phyloP scores from a whole-genome alignment of 495 filamentous ascomycete genomes.

The Aspergillus cristatus region DNA sequence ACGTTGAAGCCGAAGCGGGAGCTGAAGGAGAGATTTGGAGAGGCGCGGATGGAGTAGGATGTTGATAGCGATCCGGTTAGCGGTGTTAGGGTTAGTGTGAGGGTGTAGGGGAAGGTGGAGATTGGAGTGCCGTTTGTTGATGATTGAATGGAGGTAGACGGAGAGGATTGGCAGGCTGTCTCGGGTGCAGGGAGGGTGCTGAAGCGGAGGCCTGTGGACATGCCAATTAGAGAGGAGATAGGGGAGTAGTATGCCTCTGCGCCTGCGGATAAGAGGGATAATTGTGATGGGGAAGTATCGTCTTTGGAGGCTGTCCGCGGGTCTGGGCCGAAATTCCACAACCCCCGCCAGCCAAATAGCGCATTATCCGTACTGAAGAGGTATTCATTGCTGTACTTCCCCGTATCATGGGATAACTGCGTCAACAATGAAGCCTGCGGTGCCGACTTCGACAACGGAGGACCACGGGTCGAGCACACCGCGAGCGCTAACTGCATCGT shows the following conservation, averaged over 20 bases:
- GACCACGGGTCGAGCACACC: constrained; percentile 65
- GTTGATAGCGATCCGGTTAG: constrained; percentile 86
- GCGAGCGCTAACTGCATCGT: constrained; percentile 70
- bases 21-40: constrained; percentile 70
- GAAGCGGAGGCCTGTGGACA: constrained; percentile 75
- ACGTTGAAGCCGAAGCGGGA: constrained; percentile 94
- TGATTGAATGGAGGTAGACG: constrained; percentile 7
- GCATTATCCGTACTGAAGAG: constrained; percentile 89
- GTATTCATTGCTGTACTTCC: constrained; percentile 83
- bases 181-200: constrained; percentile 75
- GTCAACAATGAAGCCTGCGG: constrained; percentile 50
- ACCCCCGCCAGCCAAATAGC: constrained; percentile 73
- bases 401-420: constrained; percentile 76
- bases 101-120: constrained; percentile 71
- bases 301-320: constrained; percentile 35
- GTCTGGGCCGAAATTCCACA: constrained; percentile 92
- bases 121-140: constrained; percentile 23
- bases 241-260: constrained; percentile 92
- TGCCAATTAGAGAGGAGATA: constrained; percentile 81
- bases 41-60: constrained; percentile 82
- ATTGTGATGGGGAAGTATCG: constrained; percentile 9
- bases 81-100: constrained; percentile 83
- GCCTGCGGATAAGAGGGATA: constrained; percentile 61
- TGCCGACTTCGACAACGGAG: constrained; percentile 32
- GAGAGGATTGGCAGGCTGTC: neutral